Percentiles rank a stretch among this genome's conserved stretches.
phyloP scores from a whole-genome alignment of 176 grass and related monocot genomes.

The Miscanthus lutarioriparius region DNA sequence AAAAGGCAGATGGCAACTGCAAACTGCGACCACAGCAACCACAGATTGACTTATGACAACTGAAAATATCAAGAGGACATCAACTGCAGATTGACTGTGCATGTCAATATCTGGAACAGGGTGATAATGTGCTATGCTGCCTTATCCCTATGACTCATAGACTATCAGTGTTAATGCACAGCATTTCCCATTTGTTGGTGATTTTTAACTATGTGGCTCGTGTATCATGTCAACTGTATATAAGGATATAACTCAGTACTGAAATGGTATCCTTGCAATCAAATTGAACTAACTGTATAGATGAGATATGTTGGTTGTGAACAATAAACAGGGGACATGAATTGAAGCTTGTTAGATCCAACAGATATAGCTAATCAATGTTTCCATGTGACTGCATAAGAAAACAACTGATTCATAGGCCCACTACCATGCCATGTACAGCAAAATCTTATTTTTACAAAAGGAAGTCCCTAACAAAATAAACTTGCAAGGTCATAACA shows the following conservation, averaged over 20 bases:
- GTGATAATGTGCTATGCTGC: not conserved
- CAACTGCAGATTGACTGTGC: not conserved
- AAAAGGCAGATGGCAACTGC: not conserved
- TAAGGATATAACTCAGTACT: slow-evolving; percentile 16
- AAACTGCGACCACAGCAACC: not conserved
- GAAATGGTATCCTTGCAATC: slow-evolving; percentile 11
- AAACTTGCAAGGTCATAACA: not conserved
- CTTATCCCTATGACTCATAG: not conserved
- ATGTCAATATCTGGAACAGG: not conserved
- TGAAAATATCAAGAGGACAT: not conserved
- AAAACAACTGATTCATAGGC: slow-evolving; percentile 34
- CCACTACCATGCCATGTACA: slow-evolving; percentile 30
- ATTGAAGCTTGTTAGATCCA: slow-evolving; percentile 28
- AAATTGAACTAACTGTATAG: not conserved
- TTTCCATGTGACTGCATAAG: slow-evolving; percentile 43
- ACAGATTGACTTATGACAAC: not conserved
- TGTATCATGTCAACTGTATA: slow-evolving; percentile 8
- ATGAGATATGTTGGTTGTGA: slow-evolving; percentile 24
- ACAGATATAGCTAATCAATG: slow-evolving; percentile 45
- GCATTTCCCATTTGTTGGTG: not conserved
- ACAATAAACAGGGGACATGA: slow-evolving; percentile 29
- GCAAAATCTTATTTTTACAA: slow-evolving; percentile 11
- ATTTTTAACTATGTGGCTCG: slow-evolving; percentile 4
- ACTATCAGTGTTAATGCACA: not conserved
- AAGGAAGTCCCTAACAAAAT: slow-evolving; percentile 21